Evolutionary conservation across 768 basidiomycete species (phyloP).

Genomic region (Boletus fagicola): DNA sequence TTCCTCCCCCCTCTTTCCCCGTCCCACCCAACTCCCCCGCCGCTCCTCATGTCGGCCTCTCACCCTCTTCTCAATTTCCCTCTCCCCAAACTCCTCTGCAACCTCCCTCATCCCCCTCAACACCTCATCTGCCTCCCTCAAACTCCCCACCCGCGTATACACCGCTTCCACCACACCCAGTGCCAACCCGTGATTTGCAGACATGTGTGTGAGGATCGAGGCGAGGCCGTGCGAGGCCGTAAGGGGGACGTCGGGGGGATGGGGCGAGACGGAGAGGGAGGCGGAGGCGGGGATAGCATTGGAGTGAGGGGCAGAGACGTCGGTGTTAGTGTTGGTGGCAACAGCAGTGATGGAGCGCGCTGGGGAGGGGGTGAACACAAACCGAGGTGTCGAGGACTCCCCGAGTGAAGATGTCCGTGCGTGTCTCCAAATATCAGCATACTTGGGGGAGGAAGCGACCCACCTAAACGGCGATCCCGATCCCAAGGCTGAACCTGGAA

Average conservation of each 20-base stretch:
- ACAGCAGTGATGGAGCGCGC: background rate
- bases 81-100: constrained; percentile 31
- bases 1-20: background rate
- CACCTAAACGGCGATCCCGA: constrained; percentile 1
- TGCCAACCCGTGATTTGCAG: constrained; percentile 44
- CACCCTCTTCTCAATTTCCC: constrained; percentile 9
- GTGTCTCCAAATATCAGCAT: background rate
- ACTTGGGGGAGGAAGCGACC: background rate
- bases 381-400: background rate
- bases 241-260: constrained; percentile 18
- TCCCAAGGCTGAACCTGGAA: background rate
- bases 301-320: background rate
- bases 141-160: constrained; percentile 33
- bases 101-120: constrained; percentile 39
- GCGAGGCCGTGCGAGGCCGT: constrained; percentile 29
- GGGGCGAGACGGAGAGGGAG: background rate
- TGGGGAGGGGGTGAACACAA: constrained; percentile 9
- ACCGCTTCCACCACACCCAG: constrained; percentile 41
- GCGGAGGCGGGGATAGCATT: background rate
- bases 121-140: constrained; percentile 40
- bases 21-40: no score
- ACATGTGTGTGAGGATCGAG: constrained; percentile 39
- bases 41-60: background rate
- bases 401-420: background rate
- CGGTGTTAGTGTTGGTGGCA: no score